These are phyloP conservation scores for Vigna reflexopilosa DNA, from an alignment of 306 rosid genomes.

Conservation along the genomic window DNA sequence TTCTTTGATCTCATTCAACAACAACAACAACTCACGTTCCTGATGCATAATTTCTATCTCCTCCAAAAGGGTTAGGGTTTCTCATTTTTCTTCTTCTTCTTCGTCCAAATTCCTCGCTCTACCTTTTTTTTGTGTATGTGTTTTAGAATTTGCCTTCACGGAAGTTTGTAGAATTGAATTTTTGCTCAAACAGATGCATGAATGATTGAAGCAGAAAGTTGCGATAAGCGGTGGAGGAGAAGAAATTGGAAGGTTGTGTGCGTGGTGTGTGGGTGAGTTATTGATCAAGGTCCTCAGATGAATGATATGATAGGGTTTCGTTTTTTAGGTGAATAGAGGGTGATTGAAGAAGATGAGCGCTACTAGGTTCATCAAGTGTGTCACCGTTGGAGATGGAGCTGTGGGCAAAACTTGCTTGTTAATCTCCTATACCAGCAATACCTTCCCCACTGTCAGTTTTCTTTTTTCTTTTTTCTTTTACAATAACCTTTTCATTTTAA, in stretches of 20 bases:
- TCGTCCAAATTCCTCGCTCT: not conserved
- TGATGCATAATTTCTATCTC: slow-evolving; percentile 47
- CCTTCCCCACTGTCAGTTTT: slow-evolving; percentile 90
- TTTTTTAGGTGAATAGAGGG: slow-evolving; percentile 36
- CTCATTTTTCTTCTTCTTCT: slow-evolving; percentile 10
- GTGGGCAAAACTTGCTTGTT: slow-evolving; percentile 99
- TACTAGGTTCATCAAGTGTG: slow-evolving; percentile 98
- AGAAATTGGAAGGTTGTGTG: slow-evolving; percentile 29
- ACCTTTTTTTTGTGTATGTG: not conserved
- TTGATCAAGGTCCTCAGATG: slow-evolving; percentile 74
- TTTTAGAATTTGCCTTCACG: slow-evolving; percentile 9
- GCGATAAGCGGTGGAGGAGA: slow-evolving; percentile 48
- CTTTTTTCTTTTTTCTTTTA: not conserved
- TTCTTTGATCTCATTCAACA: slow-evolving; percentile 51
- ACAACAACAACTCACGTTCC: slow-evolving; percentile 21
- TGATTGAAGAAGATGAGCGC: slow-evolving; percentile 74
- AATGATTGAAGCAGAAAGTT: slow-evolving; percentile 53
- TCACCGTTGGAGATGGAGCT: slow-evolving; percentile 98
- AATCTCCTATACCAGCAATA: slow-evolving; percentile 97
- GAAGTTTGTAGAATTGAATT: slow-evolving; percentile 37
- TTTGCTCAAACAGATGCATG: slow-evolving; percentile 54
- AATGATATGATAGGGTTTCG: slow-evolving; percentile 78
- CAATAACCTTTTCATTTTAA: too few species aligned
- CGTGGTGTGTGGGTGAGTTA: slow-evolving; percentile 36
- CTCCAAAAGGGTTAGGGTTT: slow-evolving; percentile 60